Conservation (phyloP, 768 basidiomycete species). For the Hemileccinum rubropunctum region DNA sequence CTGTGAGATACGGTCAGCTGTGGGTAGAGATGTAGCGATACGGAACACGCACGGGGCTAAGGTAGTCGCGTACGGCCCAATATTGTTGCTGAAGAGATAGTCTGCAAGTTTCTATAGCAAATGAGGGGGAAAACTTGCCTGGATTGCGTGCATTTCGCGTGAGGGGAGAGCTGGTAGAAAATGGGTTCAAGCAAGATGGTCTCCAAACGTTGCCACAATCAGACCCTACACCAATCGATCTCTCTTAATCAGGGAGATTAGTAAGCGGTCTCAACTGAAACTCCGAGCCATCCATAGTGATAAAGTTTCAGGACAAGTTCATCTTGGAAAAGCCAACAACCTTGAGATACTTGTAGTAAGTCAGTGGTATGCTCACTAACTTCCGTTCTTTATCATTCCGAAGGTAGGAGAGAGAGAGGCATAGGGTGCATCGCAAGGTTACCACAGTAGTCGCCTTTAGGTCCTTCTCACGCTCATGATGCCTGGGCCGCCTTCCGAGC, state of each 20-base stretch:
- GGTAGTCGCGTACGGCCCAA: constrained; percentile 92
- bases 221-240: constrained; percentile 32
- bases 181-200: constrained; percentile 18
- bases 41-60: constrained; percentile 67
- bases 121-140: constrained; percentile 28
- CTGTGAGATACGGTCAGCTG: constrained; percentile 42
- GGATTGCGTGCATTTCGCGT: constrained; percentile 46
- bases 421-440: too few relatives aligned
- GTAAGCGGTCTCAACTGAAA: neutral
- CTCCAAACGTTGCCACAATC: constrained; percentile 26
- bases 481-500: too few relatives aligned
- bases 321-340: too few relatives aligned
- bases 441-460: too few relatives aligned
- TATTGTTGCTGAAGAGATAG: constrained; percentile 68
- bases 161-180: constrained; percentile 3
- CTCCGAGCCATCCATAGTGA: too few relatives aligned
- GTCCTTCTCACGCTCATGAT: too few relatives aligned
- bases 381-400: too few relatives aligned
- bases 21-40: constrained; percentile 17
- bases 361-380: too few relatives aligned
- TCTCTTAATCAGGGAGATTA: constrained; percentile 28
- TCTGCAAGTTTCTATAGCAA: neutral
- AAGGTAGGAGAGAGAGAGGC: too few relatives aligned
- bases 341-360: too few relatives aligned
- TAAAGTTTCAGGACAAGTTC: too few relatives aligned